Evolutionary conservation across 306 rosid species (phyloP), one percentile per base, ranked within the genome.

Genomic region (Quercus glauca): DNA sequence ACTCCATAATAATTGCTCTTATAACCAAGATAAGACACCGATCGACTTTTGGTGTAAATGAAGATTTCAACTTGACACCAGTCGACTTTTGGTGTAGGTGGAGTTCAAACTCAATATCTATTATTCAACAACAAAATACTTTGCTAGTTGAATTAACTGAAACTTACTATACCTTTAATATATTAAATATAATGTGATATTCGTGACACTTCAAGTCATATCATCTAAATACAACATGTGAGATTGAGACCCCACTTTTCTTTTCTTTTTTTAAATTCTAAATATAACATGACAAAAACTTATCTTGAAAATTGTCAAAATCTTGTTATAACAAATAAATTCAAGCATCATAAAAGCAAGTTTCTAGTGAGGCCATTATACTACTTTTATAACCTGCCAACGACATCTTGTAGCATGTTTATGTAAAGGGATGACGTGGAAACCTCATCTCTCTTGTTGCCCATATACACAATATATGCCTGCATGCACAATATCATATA

Each of bases 401-500:
- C 31, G 18, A 72, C 78, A 75, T 88, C 73, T 60, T 75, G 80
- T 8, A 88, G 26, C 51, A 88, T 59, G 67, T 69, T 84, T 35
- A 64, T 55, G 75, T 82, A 79, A 20, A 77, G 72, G 20, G 83
- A 28, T 81, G 81, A 55, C 1, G 83, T 37, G 13, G 73, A 68
- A 61, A 55, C 63, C 23, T 82, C 81, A 45, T 64, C 85, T 15
- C 19, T 35, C 31, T 45, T 79, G 12, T 60, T 75, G 25, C 92
- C 87, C 35, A 83, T 84, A 26, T 86, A 84, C 15, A 86, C 88
- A 61, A 88, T 86, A 64, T 84, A 88, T 0, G 82, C 73, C 92
- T 88, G 86, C 78, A 76, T 67, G 53, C 33, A 41, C 12, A 35
- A 28, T 41, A 41, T 41, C 45, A 41, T 21, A 29, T 21, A 12